Base-by-base conservation (phyloP, 2,329 filamentous ascomycete species). In the Neonectria coccinea region DNA sequence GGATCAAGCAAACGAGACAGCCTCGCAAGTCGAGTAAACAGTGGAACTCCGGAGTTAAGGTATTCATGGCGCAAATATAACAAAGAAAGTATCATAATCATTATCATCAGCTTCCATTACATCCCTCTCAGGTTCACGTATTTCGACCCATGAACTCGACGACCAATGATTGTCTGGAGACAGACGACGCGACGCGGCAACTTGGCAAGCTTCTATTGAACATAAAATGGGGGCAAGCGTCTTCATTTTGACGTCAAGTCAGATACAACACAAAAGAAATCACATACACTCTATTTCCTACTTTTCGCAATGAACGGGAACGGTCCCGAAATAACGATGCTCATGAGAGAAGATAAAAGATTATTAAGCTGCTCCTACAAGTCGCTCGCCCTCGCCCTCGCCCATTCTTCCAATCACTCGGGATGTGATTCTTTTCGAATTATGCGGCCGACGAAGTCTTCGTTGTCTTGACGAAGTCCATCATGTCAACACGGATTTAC, bases 1-100 rank as follows among this genome's bases (percentile, higher is more conserved):
- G 25, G 78, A 81, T 27, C 78, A 80, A 61, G 56, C 68, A 36
- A 77, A 79, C 42, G 78, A 79, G 11, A 66, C 70, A 20, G 62
- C 69, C 6, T 67, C 73, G 31, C 72, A 77, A 58, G 68, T 62
- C 39, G 77, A 76, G 39, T 78, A 61, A 73, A 27, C 20, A 56
- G 41, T 62, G 22, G 31, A 31, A 29, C 48, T 55, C 51, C 59
- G 70, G 67, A 54, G 65, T 72, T 64, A 64, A 63, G 71, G 71
- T 63, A 68, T 72, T 73, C 44, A 56, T 27, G 69, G 70, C 59
- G 53, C 56, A 70, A 51, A 66, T 51, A 54, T 29, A 63, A 58
- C 14, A 58, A 31, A 56, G 42, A 56, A 47, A 54, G 51, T 42
- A 53, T 47, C 25, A 52, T 55, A 29, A 48, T 41, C 12, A 63